Conservation (phyloP, 208 protist genomes). For the Leishmania arabica region DNA sequence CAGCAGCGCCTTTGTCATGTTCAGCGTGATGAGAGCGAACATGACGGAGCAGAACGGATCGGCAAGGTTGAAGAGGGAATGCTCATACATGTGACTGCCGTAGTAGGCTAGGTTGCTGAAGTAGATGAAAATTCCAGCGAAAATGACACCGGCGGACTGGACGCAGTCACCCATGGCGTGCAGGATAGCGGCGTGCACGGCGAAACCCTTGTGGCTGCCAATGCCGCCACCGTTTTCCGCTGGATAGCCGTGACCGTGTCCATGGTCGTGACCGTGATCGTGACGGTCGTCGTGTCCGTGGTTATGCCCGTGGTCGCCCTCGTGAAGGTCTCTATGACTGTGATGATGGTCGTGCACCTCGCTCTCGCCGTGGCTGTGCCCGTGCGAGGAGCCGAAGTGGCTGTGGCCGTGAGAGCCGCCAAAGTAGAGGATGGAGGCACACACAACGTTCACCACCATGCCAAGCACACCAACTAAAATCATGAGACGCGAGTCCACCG, state of each 20-base stretch:
- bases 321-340: conserved; percentile 43
- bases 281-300: conserved; percentile 20
- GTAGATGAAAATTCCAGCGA: conserved; percentile 86
- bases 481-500: conserved; percentile 75
- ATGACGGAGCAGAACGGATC: conserved; percentile 88
- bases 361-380: conserved; percentile 46
- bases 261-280: conserved; percentile 46
- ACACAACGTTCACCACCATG: conserved; percentile 86
- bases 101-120: conserved; percentile 48
- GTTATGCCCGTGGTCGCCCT: conserved; percentile 42
- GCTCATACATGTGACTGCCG: conserved; percentile 44
- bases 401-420: conserved; percentile 83
- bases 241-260: conserved; percentile 34
- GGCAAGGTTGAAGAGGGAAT: conserved; percentile 85
- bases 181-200: conserved; percentile 84
- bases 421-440: conserved; percentile 83
- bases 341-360: conserved; percentile 8
- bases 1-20: conserved; percentile 78
- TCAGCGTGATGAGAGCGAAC: conserved; percentile 89
- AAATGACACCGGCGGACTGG: conserved; percentile 87
- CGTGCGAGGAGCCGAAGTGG: conserved; percentile 59
- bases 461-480: conserved; percentile 81
- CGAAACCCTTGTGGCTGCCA: conserved; percentile 40
- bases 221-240: conserved; percentile 2
- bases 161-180: conserved; percentile 92